A percentile compares a stretch with the other conserved stretches of the same genome.
These are phyloP conservation scores for Brassica carinata DNA, from an alignment of 345 rosid genomes.

Conservation along the genomic window DNA sequence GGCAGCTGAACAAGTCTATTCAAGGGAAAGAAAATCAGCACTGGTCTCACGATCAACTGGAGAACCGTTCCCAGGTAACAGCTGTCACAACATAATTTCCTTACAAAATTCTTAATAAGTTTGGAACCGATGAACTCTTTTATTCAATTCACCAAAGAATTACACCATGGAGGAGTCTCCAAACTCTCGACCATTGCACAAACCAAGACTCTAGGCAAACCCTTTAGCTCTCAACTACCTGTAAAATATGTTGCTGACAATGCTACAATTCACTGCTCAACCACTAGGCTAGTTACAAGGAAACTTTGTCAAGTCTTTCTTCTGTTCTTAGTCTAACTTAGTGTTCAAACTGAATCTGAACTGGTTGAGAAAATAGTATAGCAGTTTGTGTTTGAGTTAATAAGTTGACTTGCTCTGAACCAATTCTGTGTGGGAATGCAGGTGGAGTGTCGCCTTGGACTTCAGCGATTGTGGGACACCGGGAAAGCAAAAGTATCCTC, in stretches of 20 bases:
- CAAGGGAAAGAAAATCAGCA: constrained; percentile 49
- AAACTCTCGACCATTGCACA: too few species aligned
- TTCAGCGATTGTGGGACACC: constrained; percentile 95
- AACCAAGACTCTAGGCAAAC: not conserved
- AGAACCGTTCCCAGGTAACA: constrained; percentile 47
- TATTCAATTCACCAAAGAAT: not conserved
- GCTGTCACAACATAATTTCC: constrained; percentile 36
- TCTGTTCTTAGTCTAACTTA: constrained; percentile 15
- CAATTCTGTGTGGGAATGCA: constrained; percentile 42
- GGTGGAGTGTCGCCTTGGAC: constrained; percentile 90
- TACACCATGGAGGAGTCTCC: not conserved
- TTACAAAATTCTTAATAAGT: not conserved
- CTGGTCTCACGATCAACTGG: constrained; percentile 40
- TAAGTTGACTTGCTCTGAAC: constrained; percentile 4
- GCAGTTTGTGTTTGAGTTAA: not conserved
- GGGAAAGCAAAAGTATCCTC: constrained; percentile 51
- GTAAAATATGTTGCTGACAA: not conserved
- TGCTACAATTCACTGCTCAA: not conserved
- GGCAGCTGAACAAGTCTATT: constrained; percentile 39
- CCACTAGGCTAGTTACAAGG: not conserved
- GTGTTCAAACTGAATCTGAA: not conserved
- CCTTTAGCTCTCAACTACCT: constrained; percentile 1
- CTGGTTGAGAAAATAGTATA: constrained; percentile 9
- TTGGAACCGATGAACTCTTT: not conserved
- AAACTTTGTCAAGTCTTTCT: not conserved